A percentile compares a stretch with the other conserved stretches of the same genome.
phyloP scores from a whole-genome alignment of 164 flowering plant genomes.

The Berberis vulgaris region DNA sequence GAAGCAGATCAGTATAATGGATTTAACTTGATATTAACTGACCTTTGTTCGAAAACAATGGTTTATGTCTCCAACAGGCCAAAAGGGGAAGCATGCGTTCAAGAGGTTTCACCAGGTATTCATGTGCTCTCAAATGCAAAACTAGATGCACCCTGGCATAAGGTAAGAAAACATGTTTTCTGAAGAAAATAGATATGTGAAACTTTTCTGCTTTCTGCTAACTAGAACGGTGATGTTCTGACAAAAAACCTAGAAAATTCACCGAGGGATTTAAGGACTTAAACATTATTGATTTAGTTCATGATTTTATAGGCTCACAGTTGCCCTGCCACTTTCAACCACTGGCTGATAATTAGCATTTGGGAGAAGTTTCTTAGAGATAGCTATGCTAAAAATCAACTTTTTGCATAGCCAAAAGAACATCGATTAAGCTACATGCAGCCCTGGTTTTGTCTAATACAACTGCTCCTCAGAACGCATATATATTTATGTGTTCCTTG shows the following conservation, averaged over 20 bases:
- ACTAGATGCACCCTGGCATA: constrained; percentile 52
- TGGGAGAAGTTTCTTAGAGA: no score
- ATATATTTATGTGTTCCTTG: no score
- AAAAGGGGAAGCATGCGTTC: constrained; percentile 28
- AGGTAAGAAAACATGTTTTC: constrained; percentile 21
- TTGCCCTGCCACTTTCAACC: no score
- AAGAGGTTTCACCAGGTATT: constrained; percentile 47
- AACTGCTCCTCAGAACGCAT: no score
- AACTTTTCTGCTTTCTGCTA: background rate
- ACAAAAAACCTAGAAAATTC: background rate
- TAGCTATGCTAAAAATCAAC: no score
- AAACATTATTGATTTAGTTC: no score
- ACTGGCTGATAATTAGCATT: no score
- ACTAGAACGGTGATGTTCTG: background rate
- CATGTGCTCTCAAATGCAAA: constrained; percentile 61
- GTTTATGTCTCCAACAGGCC: constrained; percentile 56
- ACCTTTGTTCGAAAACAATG: constrained; percentile 38
- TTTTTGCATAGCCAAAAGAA: no score
- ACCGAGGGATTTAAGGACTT: no score
- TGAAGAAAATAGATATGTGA: background rate
- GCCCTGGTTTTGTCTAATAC: no score
- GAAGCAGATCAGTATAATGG: constrained; percentile 49
- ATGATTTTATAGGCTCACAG: no score
- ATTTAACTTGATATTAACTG: constrained; percentile 47
- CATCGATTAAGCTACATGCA: no score